Evolutionary conservation across 169 alveolate species (phyloP).

Genomic region (Blepharisma undulans): DNA sequence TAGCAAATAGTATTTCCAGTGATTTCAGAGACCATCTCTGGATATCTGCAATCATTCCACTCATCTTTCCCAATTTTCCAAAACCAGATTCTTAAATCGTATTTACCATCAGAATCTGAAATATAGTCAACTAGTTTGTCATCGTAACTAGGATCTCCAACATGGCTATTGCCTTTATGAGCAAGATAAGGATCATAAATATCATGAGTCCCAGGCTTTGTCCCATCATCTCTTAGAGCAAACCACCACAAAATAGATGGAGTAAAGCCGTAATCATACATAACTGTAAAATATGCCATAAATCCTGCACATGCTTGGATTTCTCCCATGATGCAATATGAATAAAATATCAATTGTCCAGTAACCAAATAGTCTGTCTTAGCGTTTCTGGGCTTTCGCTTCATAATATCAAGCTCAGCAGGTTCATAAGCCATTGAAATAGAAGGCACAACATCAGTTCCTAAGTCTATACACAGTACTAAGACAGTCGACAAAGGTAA

Average conservation of each 20-base stretch:
- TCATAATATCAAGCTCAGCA: conserved; percentile 83
- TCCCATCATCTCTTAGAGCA: conserved; percentile 52
- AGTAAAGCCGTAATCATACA: conserved; percentile 84
- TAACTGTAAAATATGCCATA: conserved; percentile 74
- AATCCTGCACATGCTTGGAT: conserved; percentile 27
- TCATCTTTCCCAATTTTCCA: neutral
- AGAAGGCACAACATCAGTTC: conserved; percentile 86
- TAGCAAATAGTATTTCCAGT: conserved; percentile 67
- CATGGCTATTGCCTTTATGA: conserved; percentile 47
- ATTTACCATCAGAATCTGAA: conserved; percentile 17
- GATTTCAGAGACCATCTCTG: neutral
- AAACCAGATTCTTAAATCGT: conserved; percentile 32
- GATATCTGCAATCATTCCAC: conserved; percentile 27
- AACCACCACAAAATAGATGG: conserved; percentile 61
- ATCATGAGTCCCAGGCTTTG: conserved; percentile 59
- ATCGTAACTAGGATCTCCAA: conserved; percentile 49
- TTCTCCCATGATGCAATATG: neutral
- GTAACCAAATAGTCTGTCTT: conserved; percentile 74
- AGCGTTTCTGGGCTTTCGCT: conserved; percentile 78
- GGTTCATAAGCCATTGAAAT: conserved; percentile 83
- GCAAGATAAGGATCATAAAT: conserved; percentile 48
- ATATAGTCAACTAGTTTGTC: neutral
- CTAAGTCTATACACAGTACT: conserved; percentile 76
- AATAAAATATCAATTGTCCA: conserved; percentile 43
- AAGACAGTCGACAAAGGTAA: conserved; percentile 79